Conservation (phyloP, 2,329 filamentous ascomycete species). For the Thelonectria discophora region DNA sequence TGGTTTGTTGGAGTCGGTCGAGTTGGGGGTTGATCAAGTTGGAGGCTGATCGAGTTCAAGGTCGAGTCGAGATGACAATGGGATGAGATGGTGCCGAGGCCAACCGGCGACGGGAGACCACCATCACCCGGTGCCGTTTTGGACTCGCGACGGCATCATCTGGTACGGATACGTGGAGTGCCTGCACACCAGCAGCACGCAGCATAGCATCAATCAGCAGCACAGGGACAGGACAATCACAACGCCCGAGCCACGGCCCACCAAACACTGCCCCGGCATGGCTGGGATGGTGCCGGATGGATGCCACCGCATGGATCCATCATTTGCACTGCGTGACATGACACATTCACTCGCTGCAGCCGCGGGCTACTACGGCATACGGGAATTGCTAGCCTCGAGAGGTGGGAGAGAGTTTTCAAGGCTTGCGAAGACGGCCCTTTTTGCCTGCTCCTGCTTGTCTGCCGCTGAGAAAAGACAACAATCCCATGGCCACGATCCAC, state of each 20-base stretch:
- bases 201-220: neutral
- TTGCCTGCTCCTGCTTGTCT: too few species aligned
- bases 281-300: conserved; percentile 36
- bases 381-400: conserved; percentile 11
- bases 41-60: conserved; percentile 30
- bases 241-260: conserved; percentile 31
- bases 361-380: conserved; percentile 5
- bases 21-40: too few species aligned
- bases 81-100: too few species aligned
- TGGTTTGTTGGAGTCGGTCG: too few species aligned
- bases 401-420: too few species aligned
- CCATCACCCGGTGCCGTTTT: too few species aligned
- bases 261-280: conserved; percentile 40
- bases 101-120: too few species aligned
- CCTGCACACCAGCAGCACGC: too few species aligned
- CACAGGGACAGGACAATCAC: conserved; percentile 6
- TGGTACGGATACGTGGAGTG: neutral
- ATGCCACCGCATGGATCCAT: conserved; percentile 37
- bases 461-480: conserved; percentile 15
- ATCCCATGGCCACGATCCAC: conserved; percentile 9
- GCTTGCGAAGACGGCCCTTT: too few species aligned
- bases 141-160: neutral
- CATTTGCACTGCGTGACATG: conserved; percentile 38
- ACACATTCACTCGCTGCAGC: conserved; percentile 36
- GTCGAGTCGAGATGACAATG: conserved; percentile 35